Evolutionary conservation across 1,139 yeast genomes (phyloP), one percentile per base, ranked within the genome.

Genomic region (Geotrichum cucujoidarum): DNA sequence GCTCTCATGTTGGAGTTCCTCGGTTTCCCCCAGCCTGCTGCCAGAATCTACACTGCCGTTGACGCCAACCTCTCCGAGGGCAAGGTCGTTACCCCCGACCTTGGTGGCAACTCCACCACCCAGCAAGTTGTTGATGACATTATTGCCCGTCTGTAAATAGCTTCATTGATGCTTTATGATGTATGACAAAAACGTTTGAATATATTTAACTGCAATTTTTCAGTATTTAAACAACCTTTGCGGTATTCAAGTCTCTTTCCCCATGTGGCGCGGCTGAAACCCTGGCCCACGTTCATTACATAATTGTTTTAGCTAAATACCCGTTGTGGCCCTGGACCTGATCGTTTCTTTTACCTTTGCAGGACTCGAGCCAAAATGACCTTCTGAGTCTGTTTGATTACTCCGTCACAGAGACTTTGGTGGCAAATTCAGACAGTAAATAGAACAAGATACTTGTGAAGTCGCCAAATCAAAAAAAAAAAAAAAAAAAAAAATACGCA

Each of bases 1-100:
- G 98, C 97, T 50, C 77, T 92, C 66, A 86, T 94, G 95, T 80
- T 92, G 69, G 97, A 92, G 72, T 90, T 90, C 74, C 80, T 92
- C 81, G 98, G 98, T 52, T 77, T 83, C 72, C 72, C 88, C 43
- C 80, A 82, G 59, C 88, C 96, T 50, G 97, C 98, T 53, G 89
- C 95, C 55, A 80, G 82, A 63, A 92, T 94, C 60, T 86, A 90
- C 73, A 79, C 78, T 62, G 98, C 98, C 47, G 97, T 92, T 49
- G 97, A 92, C 67, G 94, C 92, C 54, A 88, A 89, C 74, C 77
- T 92, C 71, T 71, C 77, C 57, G 97, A 84, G 66, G 83, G 87
- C 66, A 69, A 74, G 59, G 73, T 90, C 67, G 83, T 80, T 67
- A 90, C 98, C 42, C 97, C 97, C 51, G 98, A 92, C 69, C 76